These are phyloP conservation scores for Dothideomycetes sp. DNA, from an alignment of 2,329 filamentous ascomycete genomes.

Conservation along the genomic window DNA sequence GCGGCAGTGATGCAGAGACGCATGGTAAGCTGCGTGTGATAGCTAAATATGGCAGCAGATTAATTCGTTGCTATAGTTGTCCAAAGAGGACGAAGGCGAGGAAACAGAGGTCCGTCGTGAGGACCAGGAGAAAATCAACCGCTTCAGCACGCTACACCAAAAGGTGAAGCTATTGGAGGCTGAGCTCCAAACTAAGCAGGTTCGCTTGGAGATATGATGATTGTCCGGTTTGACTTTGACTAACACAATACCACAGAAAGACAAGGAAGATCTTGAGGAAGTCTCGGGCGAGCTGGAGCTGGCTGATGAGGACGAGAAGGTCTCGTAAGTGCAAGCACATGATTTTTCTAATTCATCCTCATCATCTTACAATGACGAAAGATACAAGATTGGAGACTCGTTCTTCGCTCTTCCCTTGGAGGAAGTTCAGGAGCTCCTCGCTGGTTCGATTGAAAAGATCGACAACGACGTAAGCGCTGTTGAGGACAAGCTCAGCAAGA, in stretches of 20 bases:
- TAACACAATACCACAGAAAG: conserved; percentile 57
- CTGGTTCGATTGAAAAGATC: conserved; percentile 57
- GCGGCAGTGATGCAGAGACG: conserved; percentile 20
- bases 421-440: conserved; percentile 79
- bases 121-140: conserved; percentile 98
- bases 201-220: conserved; percentile 29
- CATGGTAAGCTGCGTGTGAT: conserved; percentile 25
- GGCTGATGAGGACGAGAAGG: conserved; percentile 84
- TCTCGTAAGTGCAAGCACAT: conserved; percentile 84
- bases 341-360: too few relatives aligned
- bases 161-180: conserved; percentile 70
- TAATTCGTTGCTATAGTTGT: conserved; percentile 51
- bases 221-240: not conserved
- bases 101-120: conserved; percentile 92
- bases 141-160: conserved; percentile 88
- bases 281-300: conserved; percentile 84
- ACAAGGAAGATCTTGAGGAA: conserved; percentile 96
- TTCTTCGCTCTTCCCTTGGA: conserved; percentile 79
- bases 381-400: conserved; percentile 93
- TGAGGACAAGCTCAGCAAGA: conserved; percentile 62
- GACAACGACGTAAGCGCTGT: conserved; percentile 65
- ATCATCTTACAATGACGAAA: conserved; percentile 26
- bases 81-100: conserved; percentile 83
- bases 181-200: conserved; percentile 67
- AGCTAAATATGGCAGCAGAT: conserved; percentile 4